A percentile compares a stretch with the other conserved stretches of the same genome.
Evolutionary conservation across 2,329 filamentous ascomycete species (phyloP).

Genomic region (Hypomyces perniciosus): DNA sequence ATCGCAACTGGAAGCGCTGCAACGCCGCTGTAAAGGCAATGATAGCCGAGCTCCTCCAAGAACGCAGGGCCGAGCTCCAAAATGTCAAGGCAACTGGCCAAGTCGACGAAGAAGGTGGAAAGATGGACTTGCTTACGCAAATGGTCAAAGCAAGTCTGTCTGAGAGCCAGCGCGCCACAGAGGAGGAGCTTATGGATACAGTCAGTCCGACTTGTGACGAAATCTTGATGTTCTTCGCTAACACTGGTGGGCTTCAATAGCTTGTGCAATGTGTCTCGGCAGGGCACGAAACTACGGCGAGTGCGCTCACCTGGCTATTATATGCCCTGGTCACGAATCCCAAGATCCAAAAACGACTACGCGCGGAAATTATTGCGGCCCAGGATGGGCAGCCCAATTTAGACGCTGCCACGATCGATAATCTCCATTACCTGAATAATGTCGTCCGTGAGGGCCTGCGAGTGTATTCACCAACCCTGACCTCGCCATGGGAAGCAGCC

Average conservation of each 20-base stretch:
- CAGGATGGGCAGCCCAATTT: constrained; percentile 1
- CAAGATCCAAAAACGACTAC: constrained; percentile 32
- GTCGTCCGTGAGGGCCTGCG: constrained; percentile 40
- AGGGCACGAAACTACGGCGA: constrained; percentile 40
- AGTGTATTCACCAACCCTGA: constrained; percentile 31
- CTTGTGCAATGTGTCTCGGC: constrained; percentile 17
- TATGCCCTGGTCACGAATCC: constrained; percentile 35
- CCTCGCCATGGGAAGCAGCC: constrained; percentile 28
- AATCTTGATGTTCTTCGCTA: too few species aligned
- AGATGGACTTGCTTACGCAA: constrained; percentile 4
- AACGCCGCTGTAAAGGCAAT: constrained; percentile 2
- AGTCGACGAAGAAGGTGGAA: background rate
- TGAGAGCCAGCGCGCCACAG: background rate
- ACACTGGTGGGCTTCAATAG: background rate
- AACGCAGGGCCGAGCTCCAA: constrained; percentile 1
- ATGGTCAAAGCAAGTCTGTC: constrained; percentile 8
- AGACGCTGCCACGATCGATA: constrained; percentile 19
- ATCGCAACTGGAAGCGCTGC: constrained; percentile 2
- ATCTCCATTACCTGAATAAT: constrained; percentile 33
- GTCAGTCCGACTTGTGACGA: background rate
- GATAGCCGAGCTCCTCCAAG: constrained; percentile 7
- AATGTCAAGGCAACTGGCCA: background rate
- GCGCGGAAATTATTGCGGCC: constrained; percentile 29
- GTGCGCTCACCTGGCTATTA: constrained; percentile 36
- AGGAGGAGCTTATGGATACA: constrained; percentile 2